Evolutionary conservation across 2,329 filamentous ascomycete genomes (phyloP), one percentile per base, ranked within the genome.

Genomic region (Diplodia corticola): DNA sequence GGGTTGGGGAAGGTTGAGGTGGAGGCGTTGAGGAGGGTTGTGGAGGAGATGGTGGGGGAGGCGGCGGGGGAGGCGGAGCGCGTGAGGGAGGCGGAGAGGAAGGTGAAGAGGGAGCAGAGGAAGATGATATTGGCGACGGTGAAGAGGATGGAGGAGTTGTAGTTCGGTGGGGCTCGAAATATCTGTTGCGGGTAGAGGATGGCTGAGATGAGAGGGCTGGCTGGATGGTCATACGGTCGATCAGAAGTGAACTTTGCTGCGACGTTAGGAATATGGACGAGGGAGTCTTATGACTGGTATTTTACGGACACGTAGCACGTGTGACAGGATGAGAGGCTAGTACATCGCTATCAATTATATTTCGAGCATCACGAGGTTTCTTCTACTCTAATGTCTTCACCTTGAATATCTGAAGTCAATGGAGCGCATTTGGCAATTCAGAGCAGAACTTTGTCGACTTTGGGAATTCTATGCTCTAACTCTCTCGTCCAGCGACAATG

Each of bases 51-150:
- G 33, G 75, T 73, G 2, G 65, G 44, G 12, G 64, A 70, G 57
- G 67, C 17, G 6, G 37, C 10, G 24, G 2, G 5, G 5, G 13
- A 75, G 10, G 55, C 73, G 2, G 67, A 68, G 3, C 70, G 73
- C 5, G 50, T 75, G 35, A 55, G 66, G 24, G 68, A 68, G 17
- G 57, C 71, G n/a, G 70, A 74, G 46, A 68, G 69, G 55, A 71
- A 72, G 17, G 64, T 73, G 51, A 60, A 69, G 64, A 64, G 70
- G 72, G 63, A 69, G 40, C 71, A 65, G 55, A 68, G 63, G 30
- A 44, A 44, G 40, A 20, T 20, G n/a, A 50, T 50, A 6, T 50
- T 13, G 12, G 48, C 22, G 48, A 24, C 48, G 22, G 13, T 9
- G 55, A 67, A 63, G 24, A 51, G 72, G 55, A 63, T 71, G 5